These are phyloP conservation scores for Perkinsus chesapeaki DNA, from an alignment of 169 alveolate species.

Conservation along the genomic window DNA sequence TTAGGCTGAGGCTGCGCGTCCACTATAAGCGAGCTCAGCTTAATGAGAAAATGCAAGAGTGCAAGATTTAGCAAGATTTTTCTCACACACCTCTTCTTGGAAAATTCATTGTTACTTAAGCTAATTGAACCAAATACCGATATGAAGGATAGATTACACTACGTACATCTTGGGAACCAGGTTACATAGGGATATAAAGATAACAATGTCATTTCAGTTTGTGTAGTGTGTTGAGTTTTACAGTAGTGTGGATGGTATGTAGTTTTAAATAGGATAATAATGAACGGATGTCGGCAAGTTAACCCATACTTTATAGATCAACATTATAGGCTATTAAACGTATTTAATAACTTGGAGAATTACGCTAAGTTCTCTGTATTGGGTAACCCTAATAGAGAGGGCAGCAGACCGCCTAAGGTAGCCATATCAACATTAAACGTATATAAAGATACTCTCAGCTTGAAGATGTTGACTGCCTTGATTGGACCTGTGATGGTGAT, in stretches of 20 bases:
- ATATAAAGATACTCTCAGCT: not conserved
- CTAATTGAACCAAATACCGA: not conserved
- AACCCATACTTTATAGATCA: not conserved
- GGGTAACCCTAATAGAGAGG: not conserved
- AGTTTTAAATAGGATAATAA: not conserved
- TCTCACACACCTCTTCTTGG: too few relatives aligned
- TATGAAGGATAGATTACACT: too few relatives aligned
- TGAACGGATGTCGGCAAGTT: not conserved
- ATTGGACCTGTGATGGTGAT: not conserved
- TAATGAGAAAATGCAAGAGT: not conserved
- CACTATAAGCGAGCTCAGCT: slow-evolving; percentile 4
- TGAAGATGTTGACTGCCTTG: not conserved
- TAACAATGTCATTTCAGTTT: too few relatives aligned
- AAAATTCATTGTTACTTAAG: too few relatives aligned
- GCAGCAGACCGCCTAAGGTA: not conserved
- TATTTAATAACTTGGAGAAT: not conserved
- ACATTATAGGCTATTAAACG: not conserved
- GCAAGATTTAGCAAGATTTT: not conserved
- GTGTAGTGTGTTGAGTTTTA: too few relatives aligned
- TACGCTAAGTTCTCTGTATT: not conserved
- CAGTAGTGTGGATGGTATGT: too few relatives aligned
- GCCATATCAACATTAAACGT: not conserved
- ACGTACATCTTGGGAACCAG: too few relatives aligned
- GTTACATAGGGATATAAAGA: too few relatives aligned
- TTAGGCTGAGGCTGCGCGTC: slow-evolving; percentile 1